Base-by-base conservation (phyloP, 345 rosid genomes). In the Dimocarpus longan region DNA sequence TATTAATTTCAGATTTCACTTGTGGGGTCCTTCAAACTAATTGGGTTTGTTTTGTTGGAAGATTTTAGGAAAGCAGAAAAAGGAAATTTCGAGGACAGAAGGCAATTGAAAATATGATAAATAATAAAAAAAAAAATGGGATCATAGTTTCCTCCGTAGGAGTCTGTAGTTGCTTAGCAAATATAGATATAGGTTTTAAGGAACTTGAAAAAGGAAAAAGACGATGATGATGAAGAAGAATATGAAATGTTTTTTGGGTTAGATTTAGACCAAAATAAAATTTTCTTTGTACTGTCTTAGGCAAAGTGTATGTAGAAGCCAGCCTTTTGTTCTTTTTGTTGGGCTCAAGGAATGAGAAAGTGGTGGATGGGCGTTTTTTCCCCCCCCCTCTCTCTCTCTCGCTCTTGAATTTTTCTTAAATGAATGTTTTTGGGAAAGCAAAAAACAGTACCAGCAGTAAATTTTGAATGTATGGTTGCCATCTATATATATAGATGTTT, bases 1-100 rank as follows among this genome's bases (percentile, higher is more conserved):
- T 92, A 88, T 39, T 92, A 86, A 88, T 28, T 59, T 21, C 26
- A 9, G 10, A 18, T n/a, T 43, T 11, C 42, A 10, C 19, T 24
- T 40, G 2, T 18, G 42, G 82, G 76, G 42, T 79, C 70, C 11
- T 6, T 64, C 16, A 37, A 10, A 43, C 11, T 28, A 71, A 13
- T 46, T 8, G 44, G 46, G 26, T 42, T 37, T 44, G 10, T 64
- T 48, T 68, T 42, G 15, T 52, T 37, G 37, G n/a, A 28, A 13
- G 0, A 52, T 59, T 80, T 70, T 82, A 74, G 89, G 68, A 10
- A 78, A 75, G 54, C 52, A 46, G 54, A 8, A 0, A 60, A 10
- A 63, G 42, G 43, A 59, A 54, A 5, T 37, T 46, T 65, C 16
- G 4, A 69, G 28, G 56, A 6, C 64, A 65, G 12, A 56, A 50